Evolutionary conservation across 2,329 filamentous ascomycete genomes (phyloP).

Genomic region (Diaporthe sp.): DNA sequence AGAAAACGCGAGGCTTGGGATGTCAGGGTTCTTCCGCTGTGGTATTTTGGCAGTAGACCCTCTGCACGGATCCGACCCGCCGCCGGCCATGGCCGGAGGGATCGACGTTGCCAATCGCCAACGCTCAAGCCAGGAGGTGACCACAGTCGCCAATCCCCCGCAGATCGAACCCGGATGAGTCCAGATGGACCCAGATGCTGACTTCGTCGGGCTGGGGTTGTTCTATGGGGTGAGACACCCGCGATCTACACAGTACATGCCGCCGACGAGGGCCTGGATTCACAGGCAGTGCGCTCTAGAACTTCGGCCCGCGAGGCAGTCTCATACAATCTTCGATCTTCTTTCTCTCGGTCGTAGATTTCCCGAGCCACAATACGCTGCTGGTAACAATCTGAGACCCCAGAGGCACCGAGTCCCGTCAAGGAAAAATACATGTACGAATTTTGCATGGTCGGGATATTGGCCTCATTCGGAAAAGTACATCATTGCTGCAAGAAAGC

Average conservation of each 20-base stretch:
- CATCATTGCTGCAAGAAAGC: neutral
- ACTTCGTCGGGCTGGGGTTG: neutral
- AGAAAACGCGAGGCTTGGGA: conserved; percentile 5
- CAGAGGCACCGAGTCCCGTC: neutral
- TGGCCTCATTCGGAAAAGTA: conserved; percentile 7
- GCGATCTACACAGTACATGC: conserved; percentile 2
- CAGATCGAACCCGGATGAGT: conserved; percentile 30
- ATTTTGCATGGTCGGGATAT: neutral
- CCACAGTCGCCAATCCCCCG: conserved; percentile 17
- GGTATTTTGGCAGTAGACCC: neutral
- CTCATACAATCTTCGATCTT: neutral
- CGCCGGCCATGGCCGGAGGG: conserved; percentile 13
- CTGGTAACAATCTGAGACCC: neutral
- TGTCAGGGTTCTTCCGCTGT: neutral
- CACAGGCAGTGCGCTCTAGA: neutral
- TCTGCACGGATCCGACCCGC: conserved; percentile 21
- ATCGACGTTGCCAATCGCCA: conserved; percentile 23
- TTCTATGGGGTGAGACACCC: conserved; percentile 18
- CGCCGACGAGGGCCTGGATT: conserved; percentile 11
- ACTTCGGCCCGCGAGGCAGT: neutral
- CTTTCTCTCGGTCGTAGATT: conserved; percentile 14
- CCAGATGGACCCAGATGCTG: conserved; percentile 33
- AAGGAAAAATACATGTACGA: neutral
- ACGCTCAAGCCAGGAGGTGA: conserved; percentile 22
- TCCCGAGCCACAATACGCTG: neutral